phyloP scores from a whole-genome alignment of 306 rosid genomes.

The Rosa lucieae region DNA sequence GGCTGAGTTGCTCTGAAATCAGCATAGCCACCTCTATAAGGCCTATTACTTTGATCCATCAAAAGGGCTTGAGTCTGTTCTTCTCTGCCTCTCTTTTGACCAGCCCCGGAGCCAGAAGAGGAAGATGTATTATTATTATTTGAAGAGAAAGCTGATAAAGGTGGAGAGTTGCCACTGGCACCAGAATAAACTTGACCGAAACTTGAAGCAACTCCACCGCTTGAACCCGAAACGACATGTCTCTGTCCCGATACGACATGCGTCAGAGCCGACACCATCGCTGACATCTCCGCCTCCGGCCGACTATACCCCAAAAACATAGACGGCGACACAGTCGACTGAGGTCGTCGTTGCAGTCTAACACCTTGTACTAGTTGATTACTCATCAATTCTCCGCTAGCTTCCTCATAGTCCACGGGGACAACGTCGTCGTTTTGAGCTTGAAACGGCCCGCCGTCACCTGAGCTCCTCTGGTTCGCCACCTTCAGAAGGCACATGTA shows the following conservation, averaged over 20 bases:
- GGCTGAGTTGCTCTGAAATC: slow-evolving; percentile 31
- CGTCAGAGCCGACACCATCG: slow-evolving; percentile 70
- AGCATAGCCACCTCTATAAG: slow-evolving; percentile 32
- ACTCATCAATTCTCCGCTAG: background rate
- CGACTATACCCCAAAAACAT: slow-evolving; percentile 29
- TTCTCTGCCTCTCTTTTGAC: slow-evolving; percentile 74
- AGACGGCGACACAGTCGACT: slow-evolving; percentile 8
- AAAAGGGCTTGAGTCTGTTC: slow-evolving; percentile 21
- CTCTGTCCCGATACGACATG: slow-evolving; percentile 59
- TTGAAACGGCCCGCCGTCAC: slow-evolving; percentile 22
- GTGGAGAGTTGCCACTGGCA: slow-evolving; percentile 27
- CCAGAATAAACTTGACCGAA: slow-evolving; percentile 23
- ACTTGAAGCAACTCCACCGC: slow-evolving; percentile 27
- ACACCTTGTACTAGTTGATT: background rate
- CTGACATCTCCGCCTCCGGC: slow-evolving; percentile 53
- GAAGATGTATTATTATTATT: slow-evolving; percentile 18
- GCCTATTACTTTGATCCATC: slow-evolving; percentile 19
- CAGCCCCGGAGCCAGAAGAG: slow-evolving; percentile 37
- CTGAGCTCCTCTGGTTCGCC: slow-evolving; percentile 52
- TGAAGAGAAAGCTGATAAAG: slow-evolving; percentile 25
- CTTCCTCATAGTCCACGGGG: background rate
- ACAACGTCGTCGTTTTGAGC: slow-evolving; percentile 15
- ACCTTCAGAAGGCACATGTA: slow-evolving; percentile 50
- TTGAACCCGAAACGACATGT: slow-evolving; percentile 53
- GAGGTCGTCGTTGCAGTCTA: background rate